Base-by-base conservation (phyloP, 2,329 filamentous ascomycete species). In the Ophiocordyceps sinensis region DNA sequence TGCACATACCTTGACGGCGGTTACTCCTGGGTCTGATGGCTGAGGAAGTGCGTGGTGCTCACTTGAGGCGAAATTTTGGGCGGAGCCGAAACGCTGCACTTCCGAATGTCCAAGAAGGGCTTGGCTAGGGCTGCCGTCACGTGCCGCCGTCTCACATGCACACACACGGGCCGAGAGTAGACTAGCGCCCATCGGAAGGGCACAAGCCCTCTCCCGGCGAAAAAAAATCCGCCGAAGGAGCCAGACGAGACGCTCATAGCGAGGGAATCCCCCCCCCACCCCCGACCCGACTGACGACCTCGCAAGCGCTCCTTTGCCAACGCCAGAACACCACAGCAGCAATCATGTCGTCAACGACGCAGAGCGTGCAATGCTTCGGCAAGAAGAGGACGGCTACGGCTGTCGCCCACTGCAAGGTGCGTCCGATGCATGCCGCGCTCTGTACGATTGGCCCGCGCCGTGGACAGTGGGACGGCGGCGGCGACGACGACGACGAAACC, bases 331-430 rank as follows among this genome's bases (percentile, higher is more conserved):
- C 41, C 38, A 45, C 54, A 54, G 53, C 59, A 62, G 63, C 65
- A 73, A 84, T 63, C 68, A 85, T 86, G 79, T 81, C 83, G 68
- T 72, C 79, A 62, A 69, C 75, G 61, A 72, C 75, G 59, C 81
- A 84, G 72, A 83, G 78, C 70, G 83, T 87, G 62, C 87, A 94
- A 79, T 94, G 87, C 84, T 95, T 96, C 84, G 88, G 88, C 82
- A 95, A 95, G 82, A 88, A 88, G 79, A 86, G 85, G 78, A 87
- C 79, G 64, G 86, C 86, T 60, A 85, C 81, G 52, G 81, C 80
- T 62, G 86, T 93, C 72, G 86, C 85, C 68, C 85, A 89, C 75
- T 89, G 84, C 82, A 88, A 89, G 80, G 80, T 85, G 75, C 66
- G 71, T 63, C 34, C 9, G 32, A 8, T 26, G 32, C 30, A 13